A percentile compares a stretch with the other conserved stretches of the same genome.
Conservation (phyloP, 2,329 filamentous ascomycete genomes). For the Periconia sp. region DNA sequence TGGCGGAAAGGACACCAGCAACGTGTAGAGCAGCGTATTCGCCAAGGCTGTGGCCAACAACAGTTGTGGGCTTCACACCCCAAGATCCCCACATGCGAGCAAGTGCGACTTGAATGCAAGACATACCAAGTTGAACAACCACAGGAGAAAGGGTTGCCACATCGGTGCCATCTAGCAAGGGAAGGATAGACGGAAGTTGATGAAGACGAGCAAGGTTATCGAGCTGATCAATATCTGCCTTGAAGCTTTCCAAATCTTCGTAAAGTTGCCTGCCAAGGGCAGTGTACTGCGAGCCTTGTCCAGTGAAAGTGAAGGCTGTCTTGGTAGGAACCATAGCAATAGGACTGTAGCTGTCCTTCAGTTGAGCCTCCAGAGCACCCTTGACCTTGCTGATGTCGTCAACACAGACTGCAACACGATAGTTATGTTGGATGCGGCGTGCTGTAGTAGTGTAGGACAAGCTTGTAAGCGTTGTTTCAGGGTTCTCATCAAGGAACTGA, state of each 20-base stretch:
- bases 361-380: constrained; percentile 49
- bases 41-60: constrained; percentile 64
- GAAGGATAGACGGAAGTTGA: constrained; percentile 52
- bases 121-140: constrained; percentile 56
- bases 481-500: constrained; percentile 49
- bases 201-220: constrained; percentile 51
- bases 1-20: constrained; percentile 69
- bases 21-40: constrained; percentile 74
- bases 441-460: constrained; percentile 57
- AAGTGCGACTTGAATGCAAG: constrained; percentile 55
- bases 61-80: constrained; percentile 56
- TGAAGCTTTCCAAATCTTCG: constrained; percentile 52
- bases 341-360: constrained; percentile 54
- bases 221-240: constrained; percentile 52
- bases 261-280: constrained; percentile 54
- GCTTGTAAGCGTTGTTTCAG: constrained; percentile 49
- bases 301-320: constrained; percentile 56
- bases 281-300: constrained; percentile 56
- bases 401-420: constrained; percentile 52
- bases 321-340: constrained; percentile 56
- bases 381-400: constrained; percentile 51
- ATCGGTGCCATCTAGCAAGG: constrained; percentile 52
- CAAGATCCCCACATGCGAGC: constrained; percentile 57
- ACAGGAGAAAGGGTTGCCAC: constrained; percentile 54
- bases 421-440: constrained; percentile 57